Conservation (phyloP, 306 rosid species). For the Prosopis cineraria region DNA sequence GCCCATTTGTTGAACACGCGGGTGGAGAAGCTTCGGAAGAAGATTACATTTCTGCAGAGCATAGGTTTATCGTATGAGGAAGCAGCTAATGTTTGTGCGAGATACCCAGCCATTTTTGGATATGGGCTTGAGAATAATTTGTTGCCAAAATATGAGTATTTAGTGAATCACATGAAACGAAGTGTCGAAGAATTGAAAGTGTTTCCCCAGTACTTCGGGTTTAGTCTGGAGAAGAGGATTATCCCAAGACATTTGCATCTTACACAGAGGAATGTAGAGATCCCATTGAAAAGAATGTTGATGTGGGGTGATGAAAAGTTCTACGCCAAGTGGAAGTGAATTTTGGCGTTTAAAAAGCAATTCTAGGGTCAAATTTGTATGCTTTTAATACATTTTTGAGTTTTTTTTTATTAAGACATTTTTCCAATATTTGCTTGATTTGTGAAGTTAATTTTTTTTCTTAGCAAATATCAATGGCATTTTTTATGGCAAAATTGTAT, state of each 20-base stretch:
- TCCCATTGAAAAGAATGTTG: slow-evolving; percentile 73
- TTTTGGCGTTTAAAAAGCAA: neutral
- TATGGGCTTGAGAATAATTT: slow-evolving; percentile 67
- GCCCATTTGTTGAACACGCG: slow-evolving; percentile 77
- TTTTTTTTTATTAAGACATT: no score
- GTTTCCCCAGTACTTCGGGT: slow-evolving; percentile 84
- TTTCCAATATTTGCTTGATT: no score
- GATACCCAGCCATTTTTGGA: slow-evolving; percentile 80
- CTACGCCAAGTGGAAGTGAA: slow-evolving; percentile 60
- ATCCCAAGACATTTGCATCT: slow-evolving; percentile 73
- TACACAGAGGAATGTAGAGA: slow-evolving; percentile 54
- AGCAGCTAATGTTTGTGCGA: no score
- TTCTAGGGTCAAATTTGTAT: neutral
- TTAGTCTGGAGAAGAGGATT: slow-evolving; percentile 70
- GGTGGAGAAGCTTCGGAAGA: slow-evolving; percentile 57
- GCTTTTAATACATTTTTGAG: no score
- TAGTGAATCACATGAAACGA: slow-evolving; percentile 60
- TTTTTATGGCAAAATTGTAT: no score
- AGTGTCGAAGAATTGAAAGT: slow-evolving; percentile 63
- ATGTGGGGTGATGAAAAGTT: slow-evolving; percentile 69
- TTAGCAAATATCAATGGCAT: neutral
- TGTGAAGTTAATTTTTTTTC: no score
- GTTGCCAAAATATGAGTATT: slow-evolving; percentile 61
- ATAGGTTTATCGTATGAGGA: slow-evolving; percentile 60
- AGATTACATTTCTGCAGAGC: slow-evolving; percentile 50